phyloP scores from a whole-genome alignment of 1,284 basidiomycete genomes.

The Mixia osmundae region DNA sequence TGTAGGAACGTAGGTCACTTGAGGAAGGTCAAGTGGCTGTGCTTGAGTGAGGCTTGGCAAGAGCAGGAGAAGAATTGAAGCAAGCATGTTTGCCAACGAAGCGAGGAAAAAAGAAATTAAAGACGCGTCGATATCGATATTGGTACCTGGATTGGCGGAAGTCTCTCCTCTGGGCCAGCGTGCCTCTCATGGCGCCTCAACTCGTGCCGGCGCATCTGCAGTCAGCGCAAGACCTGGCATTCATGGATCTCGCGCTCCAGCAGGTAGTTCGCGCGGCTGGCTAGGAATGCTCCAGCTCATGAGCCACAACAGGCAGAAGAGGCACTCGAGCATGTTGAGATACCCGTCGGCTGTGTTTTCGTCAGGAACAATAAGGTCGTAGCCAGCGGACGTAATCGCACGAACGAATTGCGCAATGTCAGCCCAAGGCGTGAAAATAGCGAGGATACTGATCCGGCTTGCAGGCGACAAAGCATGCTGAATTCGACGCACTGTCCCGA shows the following conservation, averaged over 20 bases:
- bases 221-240: constrained; percentile 12
- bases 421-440: constrained; percentile 14
- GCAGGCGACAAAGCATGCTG: constrained; percentile 88
- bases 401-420: constrained; percentile 82
- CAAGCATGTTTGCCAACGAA: no score
- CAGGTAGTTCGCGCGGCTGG: constrained; percentile 12
- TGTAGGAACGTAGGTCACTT: no score
- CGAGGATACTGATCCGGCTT: no score
- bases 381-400: constrained; percentile 69
- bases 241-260: constrained; percentile 17
- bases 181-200: no score
- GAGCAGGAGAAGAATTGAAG: no score
- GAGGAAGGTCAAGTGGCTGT: no score
- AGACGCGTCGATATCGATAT: no score
- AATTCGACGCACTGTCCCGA: constrained; percentile 84
- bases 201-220: no score
- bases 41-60: no score
- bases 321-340: constrained; percentile 61
- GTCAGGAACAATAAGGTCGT: constrained; percentile 53
- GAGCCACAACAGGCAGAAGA: constrained; percentile 31
- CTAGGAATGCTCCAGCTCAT: background rate
- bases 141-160: no score
- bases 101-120: no score
- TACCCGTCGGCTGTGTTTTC: constrained; percentile 92
- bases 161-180: no score